Evolutionary conservation across 202 grass and related monocot genomes (phyloP).

Genomic region (Sporobolus alterniflorus): DNA sequence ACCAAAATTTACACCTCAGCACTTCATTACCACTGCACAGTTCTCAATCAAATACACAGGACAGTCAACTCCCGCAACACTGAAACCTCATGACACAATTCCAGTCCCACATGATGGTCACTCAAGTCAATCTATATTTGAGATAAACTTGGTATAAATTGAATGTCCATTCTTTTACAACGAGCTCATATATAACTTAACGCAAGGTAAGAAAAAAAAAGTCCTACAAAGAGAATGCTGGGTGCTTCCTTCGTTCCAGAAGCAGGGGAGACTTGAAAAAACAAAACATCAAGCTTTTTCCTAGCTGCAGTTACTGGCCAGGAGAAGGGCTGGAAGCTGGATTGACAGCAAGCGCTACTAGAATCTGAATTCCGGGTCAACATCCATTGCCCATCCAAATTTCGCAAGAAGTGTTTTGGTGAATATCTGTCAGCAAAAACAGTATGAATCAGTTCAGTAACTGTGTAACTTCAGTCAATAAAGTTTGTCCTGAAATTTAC

Average conservation of each 20-base stretch:
- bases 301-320: conserved; percentile 52
- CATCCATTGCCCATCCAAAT: conserved; percentile 90
- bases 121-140: conserved; percentile 52
- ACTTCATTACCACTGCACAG: conserved; percentile 9
- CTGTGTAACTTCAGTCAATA: background rate
- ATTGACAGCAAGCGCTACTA: conserved; percentile 49
- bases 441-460: background rate
- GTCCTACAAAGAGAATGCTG: conserved; percentile 52
- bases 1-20: conserved; percentile 43
- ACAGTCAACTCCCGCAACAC: background rate
- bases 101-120: conserved; percentile 6
- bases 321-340: conserved; percentile 40
- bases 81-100: conserved; percentile 4
- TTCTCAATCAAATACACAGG: conserved; percentile 9
- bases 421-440: conserved; percentile 74
- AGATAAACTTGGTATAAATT: conserved; percentile 48
- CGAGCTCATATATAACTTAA: conserved; percentile 37
- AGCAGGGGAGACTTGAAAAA: conserved; percentile 37
- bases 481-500: background rate
- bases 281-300: conserved; percentile 56
- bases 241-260: conserved; percentile 52
- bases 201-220: background rate
- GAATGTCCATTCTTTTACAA: conserved; percentile 56
- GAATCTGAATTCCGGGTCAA: conserved; percentile 86
- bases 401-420: conserved; percentile 82